Evolutionary conservation across 495 filamentous ascomycete species (phyloP), one percentile per base, ranked within the genome.

Genomic region (Neurospora intermedia): DNA sequence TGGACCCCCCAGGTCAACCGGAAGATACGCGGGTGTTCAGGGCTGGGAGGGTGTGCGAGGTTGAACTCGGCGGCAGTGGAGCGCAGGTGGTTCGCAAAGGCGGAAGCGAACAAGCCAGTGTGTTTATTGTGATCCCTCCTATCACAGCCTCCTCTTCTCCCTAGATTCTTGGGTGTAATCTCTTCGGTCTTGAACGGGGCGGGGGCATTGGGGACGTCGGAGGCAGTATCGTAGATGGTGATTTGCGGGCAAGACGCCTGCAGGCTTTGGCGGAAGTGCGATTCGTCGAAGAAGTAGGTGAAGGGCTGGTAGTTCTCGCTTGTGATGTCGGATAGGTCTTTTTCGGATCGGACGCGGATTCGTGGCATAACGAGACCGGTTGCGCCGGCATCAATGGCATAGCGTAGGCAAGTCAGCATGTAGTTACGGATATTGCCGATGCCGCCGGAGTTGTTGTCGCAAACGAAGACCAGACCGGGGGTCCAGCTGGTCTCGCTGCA

Each of bases 341-440:
- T 74, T 6, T 71, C 70, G 1, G 80, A 77, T 40, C 83, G 81
- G 1, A 77, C 71, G n/a, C 77, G 73, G 73, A 86, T 83, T 42
- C 77, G 78, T 10, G 85, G 85, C n/a, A 86, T 74, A 11, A 85
- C 79, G 31, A 87, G 70, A 2, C 75, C 79, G 2, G 83, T 81
- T 39, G 84, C 85, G 27, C 85, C 85, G 18, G 84, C 84, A 40
- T 85, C 85, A 59, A 87, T 80, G 20, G 82, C 84, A 78, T 84
- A 86, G 7, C 85, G 82, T 0, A 86, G 15, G 74, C 85, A 87
- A 6, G 82, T 85, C 31, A 87, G 78, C 71, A 87, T 83, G 77
- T 84, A 87, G 76, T 85, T 86, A 62, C 85, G 80, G 62, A 87
- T 86, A 75, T 87, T 87, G 43, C 85, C 85, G 9, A 85, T 82